phyloP scores from a whole-genome alignment of 1,284 basidiomycete species.

The Mycosarcoma maydis region DNA sequence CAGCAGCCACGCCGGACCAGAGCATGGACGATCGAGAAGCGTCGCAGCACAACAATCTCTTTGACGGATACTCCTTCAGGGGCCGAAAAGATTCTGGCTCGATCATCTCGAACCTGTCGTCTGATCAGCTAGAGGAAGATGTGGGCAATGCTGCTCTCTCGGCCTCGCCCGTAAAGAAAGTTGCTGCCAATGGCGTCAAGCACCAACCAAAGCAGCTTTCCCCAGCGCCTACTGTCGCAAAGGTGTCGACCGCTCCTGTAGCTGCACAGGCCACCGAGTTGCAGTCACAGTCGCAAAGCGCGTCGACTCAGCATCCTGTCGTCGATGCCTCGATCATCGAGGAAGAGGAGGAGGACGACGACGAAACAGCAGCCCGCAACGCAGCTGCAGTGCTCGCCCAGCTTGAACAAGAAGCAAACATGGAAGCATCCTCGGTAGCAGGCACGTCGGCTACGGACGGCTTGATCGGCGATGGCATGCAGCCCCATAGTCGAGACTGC shows the following conservation, averaged over 20 bases:
- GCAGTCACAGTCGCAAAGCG: neutral
- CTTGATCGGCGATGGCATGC: slow-evolving; percentile 5
- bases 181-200: neutral
- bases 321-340: slow-evolving; percentile 31
- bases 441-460: slow-evolving; percentile 12
- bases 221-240: slow-evolving; percentile 6
- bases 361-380: slow-evolving; percentile 51
- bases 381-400: slow-evolving; percentile 60
- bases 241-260: slow-evolving; percentile 15
- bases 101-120: slow-evolving; percentile 41
- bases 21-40: slow-evolving; percentile 39
- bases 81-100: slow-evolving; percentile 60
- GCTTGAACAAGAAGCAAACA: slow-evolving; percentile 52
- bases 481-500: slow-evolving; percentile 37
- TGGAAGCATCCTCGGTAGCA: slow-evolving; percentile 24
- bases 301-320: slow-evolving; percentile 5
- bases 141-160: slow-evolving; percentile 5
- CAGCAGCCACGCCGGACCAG: slow-evolving; percentile 25
- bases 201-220: neutral
- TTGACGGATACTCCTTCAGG: slow-evolving; percentile 63
- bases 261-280: neutral
- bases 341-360: slow-evolving; percentile 58
- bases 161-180: slow-evolving; percentile 15
- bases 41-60: slow-evolving; percentile 43
- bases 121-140: slow-evolving; percentile 25